Evolutionary conservation across 768 basidiomycete genomes (phyloP).

Genomic region (Suillus decipiens): DNA sequence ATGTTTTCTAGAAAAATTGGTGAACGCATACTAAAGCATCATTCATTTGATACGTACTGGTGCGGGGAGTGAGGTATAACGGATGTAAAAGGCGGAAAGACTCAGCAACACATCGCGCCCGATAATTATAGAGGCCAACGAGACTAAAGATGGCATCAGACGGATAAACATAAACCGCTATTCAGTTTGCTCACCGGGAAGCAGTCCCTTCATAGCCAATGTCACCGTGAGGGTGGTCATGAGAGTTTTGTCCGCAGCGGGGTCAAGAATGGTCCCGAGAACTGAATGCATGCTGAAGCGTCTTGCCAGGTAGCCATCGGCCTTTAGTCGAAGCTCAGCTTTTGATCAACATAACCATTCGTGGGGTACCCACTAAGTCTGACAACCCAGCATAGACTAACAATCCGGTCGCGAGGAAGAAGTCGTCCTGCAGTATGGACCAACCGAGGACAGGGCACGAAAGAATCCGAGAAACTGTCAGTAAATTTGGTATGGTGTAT

Average conservation of each 20-base stretch:
- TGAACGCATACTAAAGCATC: slow-evolving; percentile 7
- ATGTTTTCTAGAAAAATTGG: slow-evolving; percentile 71
- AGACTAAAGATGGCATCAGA: slow-evolving; percentile 50
- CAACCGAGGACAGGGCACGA: slow-evolving; percentile 93
- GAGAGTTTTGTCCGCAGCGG: slow-evolving; percentile 93
- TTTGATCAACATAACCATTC: slow-evolving; percentile 12
- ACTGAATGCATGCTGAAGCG: slow-evolving; percentile 85
- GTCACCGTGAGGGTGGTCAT: slow-evolving; percentile 94
- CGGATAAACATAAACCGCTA: neutral
- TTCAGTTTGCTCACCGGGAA: slow-evolving; percentile 64
- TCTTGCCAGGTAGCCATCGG: slow-evolving; percentile 90
- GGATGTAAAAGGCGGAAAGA: slow-evolving; percentile 89
- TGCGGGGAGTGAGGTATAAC: slow-evolving; percentile 84
- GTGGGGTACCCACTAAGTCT: slow-evolving; percentile 67
- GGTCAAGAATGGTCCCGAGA: slow-evolving; percentile 94
- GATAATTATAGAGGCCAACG: slow-evolving; percentile 82
- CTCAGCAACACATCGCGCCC: slow-evolving; percentile 88
- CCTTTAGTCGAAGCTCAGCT: slow-evolving; percentile 44
- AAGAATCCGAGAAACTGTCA: slow-evolving; percentile 85
- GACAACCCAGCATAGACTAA: slow-evolving; percentile 92
- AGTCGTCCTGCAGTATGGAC: slow-evolving; percentile 82
- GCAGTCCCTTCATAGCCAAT: slow-evolving; percentile 76
- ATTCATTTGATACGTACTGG: slow-evolving; percentile 52
- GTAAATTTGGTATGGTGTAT: slow-evolving; percentile 90
- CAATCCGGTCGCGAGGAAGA: slow-evolving; percentile 75